Base-by-base conservation (phyloP, 179 eudicot species). In the Nepenthes alata region DNA sequence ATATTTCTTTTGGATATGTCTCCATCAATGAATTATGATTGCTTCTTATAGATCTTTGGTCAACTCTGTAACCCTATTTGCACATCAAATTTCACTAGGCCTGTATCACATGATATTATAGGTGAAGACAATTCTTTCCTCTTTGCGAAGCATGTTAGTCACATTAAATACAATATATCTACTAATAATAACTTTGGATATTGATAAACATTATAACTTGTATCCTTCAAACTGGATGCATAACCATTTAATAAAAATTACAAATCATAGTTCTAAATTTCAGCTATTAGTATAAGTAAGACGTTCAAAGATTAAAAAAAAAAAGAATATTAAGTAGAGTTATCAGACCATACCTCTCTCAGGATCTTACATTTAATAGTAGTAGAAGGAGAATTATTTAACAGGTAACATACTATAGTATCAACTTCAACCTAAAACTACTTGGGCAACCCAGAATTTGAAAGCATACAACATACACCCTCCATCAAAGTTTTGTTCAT, bases 301-400 rank as follows among this genome's bases (percentile, higher is more conserved):
- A 59, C 70, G 53, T 5, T 57, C 53, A 59, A 59, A 67, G 10
- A 57, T 9, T 11, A 25, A 25, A 25, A 25, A 25, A 25, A 25
- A 25, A 25, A 25, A 25, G 25, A 25, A 8, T 54, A 67, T 45
- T 60, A 37, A 44, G 51, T 7, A 35, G 60, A 37, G 11, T 39
- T 60, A 61, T 58, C 35, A 51, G 37, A 60, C 60, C 65, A 61
- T 35, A 67, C 3, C n/a, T 60, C 55, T 4, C 16, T 37, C 15
- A 52, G 72, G 36, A 53, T 61, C 8, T 68, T 61, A 16, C 13
- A 47, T 2, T 68, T 50, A 15, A 69, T 37, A 0, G 57, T 10
- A 0, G 34, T 11, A 6, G 37, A 35, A 53, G 61, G 58, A 39
- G 41, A 35, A 3, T 13, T 34, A 25, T 59, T 60, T 1, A 67